These are phyloP conservation scores for Begonia loranthoides DNA, from an alignment of 306 rosid species.

Conservation along the genomic window DNA sequence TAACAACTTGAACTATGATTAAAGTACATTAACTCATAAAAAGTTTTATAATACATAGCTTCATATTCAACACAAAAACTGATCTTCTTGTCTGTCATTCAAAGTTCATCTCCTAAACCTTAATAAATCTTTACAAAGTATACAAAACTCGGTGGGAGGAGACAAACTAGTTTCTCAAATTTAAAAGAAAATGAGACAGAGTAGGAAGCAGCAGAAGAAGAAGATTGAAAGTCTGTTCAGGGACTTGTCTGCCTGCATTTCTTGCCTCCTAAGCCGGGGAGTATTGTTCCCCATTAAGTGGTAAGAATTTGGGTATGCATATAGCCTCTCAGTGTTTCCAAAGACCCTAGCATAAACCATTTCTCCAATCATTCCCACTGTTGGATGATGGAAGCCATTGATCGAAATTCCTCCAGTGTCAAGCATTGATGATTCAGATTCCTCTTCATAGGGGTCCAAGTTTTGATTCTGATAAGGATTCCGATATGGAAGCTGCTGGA, in stretches of 20 bases:
- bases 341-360: conserved; percentile 61
- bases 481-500: conserved; percentile 50
- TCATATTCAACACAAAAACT: too few relatives aligned
- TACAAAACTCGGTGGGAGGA: too few relatives aligned
- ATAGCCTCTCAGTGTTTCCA: conserved; percentile 41
- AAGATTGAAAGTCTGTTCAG: conserved; percentile 72
- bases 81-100: too few relatives aligned
- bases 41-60: too few relatives aligned
- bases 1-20: too few relatives aligned
- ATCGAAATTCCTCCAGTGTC: conserved; percentile 25
- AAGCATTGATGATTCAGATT: conserved; percentile 31
- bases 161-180: too few relatives aligned
- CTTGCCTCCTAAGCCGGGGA: conserved; percentile 69
- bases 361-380: conserved; percentile 61
- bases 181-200: conserved; percentile 76
- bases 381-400: conserved; percentile 35
- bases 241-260: conserved; percentile 69
- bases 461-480: conserved; percentile 60
- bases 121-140: too few relatives aligned
- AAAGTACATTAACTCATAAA: too few relatives aligned
- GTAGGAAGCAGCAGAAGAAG: conserved; percentile 65
- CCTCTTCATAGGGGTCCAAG: conserved; percentile 32
- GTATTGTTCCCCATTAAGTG: conserved; percentile 26
- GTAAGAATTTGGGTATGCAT: conserved; percentile 43
- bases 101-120: too few relatives aligned